Percentiles rank a stretch among this genome's conserved stretches.
phyloP scores from a whole-genome alignment of 148 eudicot species.

The Rhododendron vialii region DNA sequence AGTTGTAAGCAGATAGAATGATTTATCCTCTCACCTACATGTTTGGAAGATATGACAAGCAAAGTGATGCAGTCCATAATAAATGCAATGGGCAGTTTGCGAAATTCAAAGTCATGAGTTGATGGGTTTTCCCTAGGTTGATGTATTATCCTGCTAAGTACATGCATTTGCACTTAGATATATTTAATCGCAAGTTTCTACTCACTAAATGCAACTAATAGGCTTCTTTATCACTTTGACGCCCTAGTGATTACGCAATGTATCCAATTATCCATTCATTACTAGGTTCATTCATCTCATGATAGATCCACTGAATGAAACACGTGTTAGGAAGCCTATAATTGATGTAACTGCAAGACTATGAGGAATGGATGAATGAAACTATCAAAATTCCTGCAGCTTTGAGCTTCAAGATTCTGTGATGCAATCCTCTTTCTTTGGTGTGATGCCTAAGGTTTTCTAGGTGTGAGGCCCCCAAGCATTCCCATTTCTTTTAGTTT shows the following conservation, averaged over 20 bases:
- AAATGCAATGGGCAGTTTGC: not conserved
- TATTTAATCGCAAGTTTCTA: not conserved
- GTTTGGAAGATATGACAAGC: not conserved
- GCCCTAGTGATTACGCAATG: not conserved
- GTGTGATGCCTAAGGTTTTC: not conserved
- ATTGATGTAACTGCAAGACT: not conserved
- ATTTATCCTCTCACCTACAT: not conserved
- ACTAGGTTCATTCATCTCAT: not conserved
- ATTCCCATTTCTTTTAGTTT: not conserved
- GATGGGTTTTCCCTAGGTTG: not conserved
- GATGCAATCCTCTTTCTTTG: not conserved
- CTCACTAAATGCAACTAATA: not conserved
- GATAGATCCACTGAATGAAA: not conserved
- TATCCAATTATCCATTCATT: not conserved
- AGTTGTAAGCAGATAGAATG: not conserved
- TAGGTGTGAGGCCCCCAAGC: not conserved
- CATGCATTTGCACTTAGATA: not conserved
- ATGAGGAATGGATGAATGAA: not conserved
- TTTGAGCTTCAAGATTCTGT: not conserved
- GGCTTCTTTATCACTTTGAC: not conserved
- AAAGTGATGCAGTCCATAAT: not conserved
- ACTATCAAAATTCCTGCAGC: not conserved
- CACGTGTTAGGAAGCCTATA: not conserved
- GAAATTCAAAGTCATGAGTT: not conserved
- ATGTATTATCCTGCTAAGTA: not conserved